Percentiles rank a stretch among this genome's conserved stretches.
Evolutionary conservation across 768 basidiomycete species (phyloP).

Genomic region (Calocybe gangraenosa): DNA sequence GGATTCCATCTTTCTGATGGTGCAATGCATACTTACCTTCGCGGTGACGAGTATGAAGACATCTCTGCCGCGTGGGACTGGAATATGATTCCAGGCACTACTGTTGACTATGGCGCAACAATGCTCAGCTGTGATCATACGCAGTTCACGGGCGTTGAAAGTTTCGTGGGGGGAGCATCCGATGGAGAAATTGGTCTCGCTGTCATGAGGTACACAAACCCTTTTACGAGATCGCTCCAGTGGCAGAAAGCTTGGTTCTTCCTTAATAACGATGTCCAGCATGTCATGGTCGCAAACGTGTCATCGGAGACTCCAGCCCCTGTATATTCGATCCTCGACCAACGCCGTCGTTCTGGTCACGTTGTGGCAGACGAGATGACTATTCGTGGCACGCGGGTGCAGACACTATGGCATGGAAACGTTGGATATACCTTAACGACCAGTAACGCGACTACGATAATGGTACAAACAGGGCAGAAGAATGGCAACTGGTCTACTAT

Average conservation of each 20-base stretch:
- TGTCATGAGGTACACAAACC: conserved; percentile 67
- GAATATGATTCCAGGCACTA: conserved; percentile 73
- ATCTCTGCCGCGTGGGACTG: conserved; percentile 74
- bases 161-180: conserved; percentile 65
- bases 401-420: conserved; percentile 58
- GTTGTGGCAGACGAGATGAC: conserved; percentile 38
- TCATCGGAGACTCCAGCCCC: conserved; percentile 39
- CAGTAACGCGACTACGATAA: conserved; percentile 27
- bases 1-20: conserved; percentile 74
- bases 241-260: conserved; percentile 79
- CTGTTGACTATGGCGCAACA: conserved; percentile 58
- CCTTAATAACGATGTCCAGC: conserved; percentile 57
- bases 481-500: conserved; percentile 60
- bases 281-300: conserved; percentile 56
- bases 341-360: conserved; percentile 41
- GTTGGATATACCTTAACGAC: conserved; percentile 56
- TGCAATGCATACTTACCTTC: conserved; percentile 56
- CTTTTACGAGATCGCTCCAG: conserved; percentile 44
- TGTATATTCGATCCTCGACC: conserved; percentile 65
- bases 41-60: conserved; percentile 69
- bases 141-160: conserved; percentile 39
- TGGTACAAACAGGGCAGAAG: conserved; percentile 39
- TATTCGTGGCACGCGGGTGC: conserved; percentile 13
- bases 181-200: conserved; percentile 52
- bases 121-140: conserved; percentile 44